Percentiles rank a stretch among this genome's conserved stretches.
phyloP scores from a whole-genome alignment of 371 early-diverging fungal genomes.

The Phascolomyces articulosus region DNA sequence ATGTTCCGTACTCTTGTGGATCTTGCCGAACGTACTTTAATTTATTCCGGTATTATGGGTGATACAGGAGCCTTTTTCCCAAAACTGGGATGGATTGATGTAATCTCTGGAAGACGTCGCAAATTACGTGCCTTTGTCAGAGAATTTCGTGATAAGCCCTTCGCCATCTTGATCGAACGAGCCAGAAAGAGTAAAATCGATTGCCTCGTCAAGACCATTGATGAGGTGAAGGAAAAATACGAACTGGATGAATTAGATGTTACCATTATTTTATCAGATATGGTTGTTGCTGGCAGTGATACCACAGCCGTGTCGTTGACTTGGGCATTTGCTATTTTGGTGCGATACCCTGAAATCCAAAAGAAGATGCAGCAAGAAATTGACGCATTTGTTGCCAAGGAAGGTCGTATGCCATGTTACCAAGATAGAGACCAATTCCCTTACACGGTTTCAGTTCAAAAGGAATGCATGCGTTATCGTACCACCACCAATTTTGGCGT shows the following conservation, averaged over 20 bases:
- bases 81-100: neutral
- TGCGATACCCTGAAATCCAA: constrained; percentile 24
- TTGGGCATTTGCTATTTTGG: constrained; percentile 26
- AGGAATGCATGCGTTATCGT: constrained; percentile 23
- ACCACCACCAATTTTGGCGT: constrained; percentile 16
- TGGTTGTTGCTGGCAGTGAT: constrained; percentile 24
- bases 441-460: constrained; percentile 17
- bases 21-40: constrained; percentile 3
- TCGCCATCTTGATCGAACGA: constrained; percentile 1
- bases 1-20: constrained; percentile 5
- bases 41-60: neutral
- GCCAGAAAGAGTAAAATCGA: constrained; percentile 6
- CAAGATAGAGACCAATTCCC: constrained; percentile 19
- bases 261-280: constrained; percentile 12
- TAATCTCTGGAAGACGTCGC: neutral
- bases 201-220: constrained; percentile 16
- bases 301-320: constrained; percentile 21
- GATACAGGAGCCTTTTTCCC: constrained; percentile 20
- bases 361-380: constrained; percentile 18
- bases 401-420: constrained; percentile 17
- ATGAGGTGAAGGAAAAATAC: constrained; percentile 7
- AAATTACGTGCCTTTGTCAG: neutral
- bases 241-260: constrained; percentile 21
- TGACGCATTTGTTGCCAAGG: constrained; percentile 8
- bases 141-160: constrained; percentile 8